Conservation (phyloP, 2,329 filamentous ascomycete genomes). For the Pseudogymnoascus verrucosus region DNA sequence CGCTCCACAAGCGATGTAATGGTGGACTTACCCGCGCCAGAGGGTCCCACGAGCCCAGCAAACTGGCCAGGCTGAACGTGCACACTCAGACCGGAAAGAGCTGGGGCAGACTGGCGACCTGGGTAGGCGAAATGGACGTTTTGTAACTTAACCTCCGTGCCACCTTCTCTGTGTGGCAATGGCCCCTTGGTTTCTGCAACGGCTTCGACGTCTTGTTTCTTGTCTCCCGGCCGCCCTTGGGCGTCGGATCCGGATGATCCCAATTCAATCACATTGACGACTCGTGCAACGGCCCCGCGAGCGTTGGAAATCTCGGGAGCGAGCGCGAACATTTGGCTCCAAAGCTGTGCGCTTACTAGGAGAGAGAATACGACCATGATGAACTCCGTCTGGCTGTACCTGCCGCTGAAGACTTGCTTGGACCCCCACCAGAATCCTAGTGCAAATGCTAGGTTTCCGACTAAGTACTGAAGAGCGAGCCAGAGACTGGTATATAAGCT, state of each 20-base stretch:
- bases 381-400: conserved; percentile 41
- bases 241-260: conserved; percentile 1
- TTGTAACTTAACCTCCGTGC: conserved; percentile 45
- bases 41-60: conserved; percentile 61
- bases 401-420: conserved; percentile 43
- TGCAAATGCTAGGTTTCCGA: conserved; percentile 47
- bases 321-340: background rate
- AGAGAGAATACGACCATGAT: conserved; percentile 33
- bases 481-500: conserved; percentile 38
- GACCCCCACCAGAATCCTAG: conserved; percentile 53
- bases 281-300: conserved; percentile 46
- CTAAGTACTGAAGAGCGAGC: conserved; percentile 43
- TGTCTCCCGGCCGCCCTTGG: background rate
- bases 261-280: conserved; percentile 40
- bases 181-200: conserved; percentile 9
- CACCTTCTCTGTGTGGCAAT: conserved; percentile 39
- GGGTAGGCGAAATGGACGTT: conserved; percentile 51
- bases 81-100: conserved; percentile 51
- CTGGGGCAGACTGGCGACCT: conserved; percentile 46
- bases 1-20: conserved; percentile 58
- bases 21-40: conserved; percentile 65
- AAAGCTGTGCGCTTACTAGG: conserved; percentile 49
- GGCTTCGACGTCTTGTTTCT: conserved; percentile 19
- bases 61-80: conserved; percentile 55
- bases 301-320: conserved; percentile 41